Percentiles rank a stretch among this genome's conserved stretches.
These are phyloP conservation scores for Aquilaria sinensis DNA, from an alignment of 345 rosid species.

Conservation along the genomic window DNA sequence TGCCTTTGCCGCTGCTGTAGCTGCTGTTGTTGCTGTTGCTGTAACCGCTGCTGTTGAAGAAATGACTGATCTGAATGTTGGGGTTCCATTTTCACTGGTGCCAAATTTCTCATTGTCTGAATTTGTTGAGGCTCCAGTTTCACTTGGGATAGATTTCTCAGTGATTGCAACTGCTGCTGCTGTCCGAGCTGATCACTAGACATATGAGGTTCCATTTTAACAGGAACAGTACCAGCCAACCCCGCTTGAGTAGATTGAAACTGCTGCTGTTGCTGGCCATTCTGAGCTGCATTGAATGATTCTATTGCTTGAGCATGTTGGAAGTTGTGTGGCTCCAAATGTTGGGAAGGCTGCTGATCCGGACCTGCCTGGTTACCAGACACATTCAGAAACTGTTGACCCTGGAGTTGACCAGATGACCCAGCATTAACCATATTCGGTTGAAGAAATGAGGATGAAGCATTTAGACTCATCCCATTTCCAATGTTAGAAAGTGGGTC, in stretches of 20 bases:
- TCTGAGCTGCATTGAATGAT: constrained; percentile 40
- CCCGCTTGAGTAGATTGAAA: constrained; percentile 45
- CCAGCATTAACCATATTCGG: constrained; percentile 56
- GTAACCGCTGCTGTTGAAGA: constrained; percentile 17
- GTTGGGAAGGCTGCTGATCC: constrained; percentile 63
- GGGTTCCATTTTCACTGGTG: constrained; percentile 67
- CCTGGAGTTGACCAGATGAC: constrained; percentile 58
- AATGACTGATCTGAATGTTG: constrained; percentile 62
- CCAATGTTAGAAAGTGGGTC: constrained; percentile 59
- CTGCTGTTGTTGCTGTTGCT: constrained; percentile 18
- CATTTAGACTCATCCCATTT: constrained; percentile 51
- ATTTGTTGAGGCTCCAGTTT: constrained; percentile 70
- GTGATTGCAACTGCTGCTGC: constrained; percentile 39
- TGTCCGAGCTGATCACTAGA: constrained; percentile 52
- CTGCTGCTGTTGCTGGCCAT: constrained; percentile 54
- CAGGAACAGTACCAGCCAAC: constrained; percentile 43
- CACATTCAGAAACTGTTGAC: constrained; percentile 56
- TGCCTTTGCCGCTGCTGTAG: constrained; percentile 15
- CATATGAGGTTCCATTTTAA: constrained; percentile 76
- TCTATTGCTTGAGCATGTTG: constrained; percentile 61
- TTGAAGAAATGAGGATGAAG: constrained; percentile 44
- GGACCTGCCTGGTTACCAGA: constrained; percentile 47
- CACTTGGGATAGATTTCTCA: constrained; percentile 43
- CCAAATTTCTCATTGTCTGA: constrained; percentile 50
- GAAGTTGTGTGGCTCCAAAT: constrained; percentile 57